Evolutionary conservation across 306 rosid species (phyloP).

Genomic region (Trifolium dubium): DNA sequence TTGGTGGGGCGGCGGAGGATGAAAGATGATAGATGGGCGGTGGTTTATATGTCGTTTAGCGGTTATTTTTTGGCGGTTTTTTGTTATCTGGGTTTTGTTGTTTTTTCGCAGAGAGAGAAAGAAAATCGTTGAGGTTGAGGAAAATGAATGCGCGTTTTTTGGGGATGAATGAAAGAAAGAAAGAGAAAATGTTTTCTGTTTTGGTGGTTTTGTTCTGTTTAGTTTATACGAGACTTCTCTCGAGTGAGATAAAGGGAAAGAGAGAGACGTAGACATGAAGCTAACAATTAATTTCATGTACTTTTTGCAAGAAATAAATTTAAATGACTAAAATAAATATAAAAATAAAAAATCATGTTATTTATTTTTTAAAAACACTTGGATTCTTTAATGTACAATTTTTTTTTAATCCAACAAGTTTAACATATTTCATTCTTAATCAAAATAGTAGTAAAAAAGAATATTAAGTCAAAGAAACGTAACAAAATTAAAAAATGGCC

Average conservation of each 20-base stretch:
- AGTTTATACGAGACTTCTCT: no score
- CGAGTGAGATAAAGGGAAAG: no score
- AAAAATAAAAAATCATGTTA: no score
- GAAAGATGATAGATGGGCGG: slow-evolving; percentile 21
- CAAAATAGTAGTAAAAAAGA: no score
- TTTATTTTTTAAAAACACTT: no score
- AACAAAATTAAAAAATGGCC: no score
- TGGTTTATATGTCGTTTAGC: slow-evolving; percentile 18
- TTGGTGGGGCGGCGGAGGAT: neutral
- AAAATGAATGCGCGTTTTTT: slow-evolving; percentile 2
- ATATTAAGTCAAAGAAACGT: no score
- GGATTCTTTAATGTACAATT: no score
- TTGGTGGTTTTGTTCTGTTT: neutral
- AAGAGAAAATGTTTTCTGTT: neutral
- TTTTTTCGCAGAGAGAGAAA: neutral
- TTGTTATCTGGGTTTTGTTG: slow-evolving; percentile 28
- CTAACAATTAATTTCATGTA: slow-evolving; percentile 40
- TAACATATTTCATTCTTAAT: no score
- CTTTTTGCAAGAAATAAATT: neutral
- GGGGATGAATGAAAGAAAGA: slow-evolving; percentile 10
- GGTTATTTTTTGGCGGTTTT: slow-evolving; percentile 14
- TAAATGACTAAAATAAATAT: neutral
- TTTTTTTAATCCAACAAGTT: no score
- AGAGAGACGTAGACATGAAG: slow-evolving; percentile 38
- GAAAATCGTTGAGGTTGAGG: neutral